Percentiles rank a stretch among this genome's conserved stretches.
Evolutionary conservation across 2,329 filamentous ascomycete genomes (phyloP).

Genomic region (Emericellopsis atlantica): DNA sequence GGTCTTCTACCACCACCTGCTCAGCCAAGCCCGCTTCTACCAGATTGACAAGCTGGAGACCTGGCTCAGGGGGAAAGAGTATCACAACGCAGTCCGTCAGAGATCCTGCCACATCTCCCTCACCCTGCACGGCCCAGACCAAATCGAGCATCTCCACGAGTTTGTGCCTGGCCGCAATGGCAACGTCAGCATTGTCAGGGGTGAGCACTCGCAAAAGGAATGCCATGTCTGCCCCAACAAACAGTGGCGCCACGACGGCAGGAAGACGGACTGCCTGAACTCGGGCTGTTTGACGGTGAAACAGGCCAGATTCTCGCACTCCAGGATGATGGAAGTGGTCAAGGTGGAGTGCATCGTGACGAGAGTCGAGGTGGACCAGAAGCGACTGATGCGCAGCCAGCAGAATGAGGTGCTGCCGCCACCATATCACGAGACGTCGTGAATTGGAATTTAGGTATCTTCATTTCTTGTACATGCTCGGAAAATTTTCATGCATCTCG

Average conservation of each 20-base stretch:
- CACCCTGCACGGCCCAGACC: constrained; percentile 1
- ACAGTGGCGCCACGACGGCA: constrained; percentile 3
- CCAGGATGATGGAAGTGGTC: constrained; percentile 1
- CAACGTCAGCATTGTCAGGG: neutral
- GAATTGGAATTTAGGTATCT: too few relatives aligned
- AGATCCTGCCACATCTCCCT: neutral
- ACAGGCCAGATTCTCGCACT: neutral
- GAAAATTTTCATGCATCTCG: too few relatives aligned
- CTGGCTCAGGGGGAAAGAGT: constrained; percentile 10
- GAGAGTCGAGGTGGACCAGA: constrained; percentile 6
- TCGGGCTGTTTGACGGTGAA: neutral
- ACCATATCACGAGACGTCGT: constrained; percentile 5
- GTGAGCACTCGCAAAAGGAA: neutral
- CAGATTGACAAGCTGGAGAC: constrained; percentile 9
- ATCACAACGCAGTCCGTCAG: neutral
- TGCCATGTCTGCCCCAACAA: neutral
- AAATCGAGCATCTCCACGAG: constrained; percentile 3
- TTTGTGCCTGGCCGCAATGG: neutral
- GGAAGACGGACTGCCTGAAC: neutral
- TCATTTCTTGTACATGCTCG: too few relatives aligned
- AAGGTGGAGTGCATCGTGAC: constrained; percentile 6
- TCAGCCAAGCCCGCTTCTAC: constrained; percentile 20
- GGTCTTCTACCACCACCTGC: constrained; percentile 17
- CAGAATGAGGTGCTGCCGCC: constrained; percentile 7
- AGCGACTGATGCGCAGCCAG: neutral